A percentile compares a stretch with the other conserved stretches of the same genome.
Evolutionary conservation across 106 monocot species (phyloP).

Genomic region (Platanthera guangdongensis): DNA sequence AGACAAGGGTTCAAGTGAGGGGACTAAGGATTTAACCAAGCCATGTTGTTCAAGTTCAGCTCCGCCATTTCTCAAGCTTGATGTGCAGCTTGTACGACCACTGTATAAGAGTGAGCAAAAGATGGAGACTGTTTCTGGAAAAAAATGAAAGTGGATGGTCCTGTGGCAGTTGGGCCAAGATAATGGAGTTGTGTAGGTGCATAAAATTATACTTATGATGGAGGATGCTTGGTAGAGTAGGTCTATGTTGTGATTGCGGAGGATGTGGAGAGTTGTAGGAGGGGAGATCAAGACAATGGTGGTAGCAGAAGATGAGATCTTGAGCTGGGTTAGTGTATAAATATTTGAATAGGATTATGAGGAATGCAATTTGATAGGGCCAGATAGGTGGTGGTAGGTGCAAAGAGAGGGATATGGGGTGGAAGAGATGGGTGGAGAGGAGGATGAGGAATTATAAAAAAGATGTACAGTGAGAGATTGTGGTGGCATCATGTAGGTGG

Average conservation of each 20-base stretch:
- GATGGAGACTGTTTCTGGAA: not conserved
- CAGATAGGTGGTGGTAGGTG: not conserved
- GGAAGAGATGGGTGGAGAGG: not conserved
- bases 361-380: not conserved
- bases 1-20: too few relatives aligned
- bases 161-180: not conserved
- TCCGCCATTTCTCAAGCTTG: not conserved
- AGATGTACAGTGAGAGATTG: not conserved
- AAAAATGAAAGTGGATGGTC: not conserved
- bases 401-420: not conserved
- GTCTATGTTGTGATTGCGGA: not conserved
- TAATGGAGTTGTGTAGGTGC: not conserved
- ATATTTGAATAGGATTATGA: not conserved
- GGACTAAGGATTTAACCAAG: not conserved
- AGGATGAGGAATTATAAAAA: not conserved
- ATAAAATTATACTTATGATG: not conserved
- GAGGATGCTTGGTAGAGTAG: not conserved
- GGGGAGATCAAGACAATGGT: too few relatives aligned
- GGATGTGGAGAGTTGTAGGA: not conserved
- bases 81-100: not conserved
- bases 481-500: not conserved
- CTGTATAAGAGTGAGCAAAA: not conserved
- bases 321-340: not conserved
- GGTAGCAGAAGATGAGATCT: not conserved
- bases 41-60: not conserved